phyloP scores from a whole-genome alignment of 2,329 filamentous ascomycete species.

The Penicillium verrucosum region DNA sequence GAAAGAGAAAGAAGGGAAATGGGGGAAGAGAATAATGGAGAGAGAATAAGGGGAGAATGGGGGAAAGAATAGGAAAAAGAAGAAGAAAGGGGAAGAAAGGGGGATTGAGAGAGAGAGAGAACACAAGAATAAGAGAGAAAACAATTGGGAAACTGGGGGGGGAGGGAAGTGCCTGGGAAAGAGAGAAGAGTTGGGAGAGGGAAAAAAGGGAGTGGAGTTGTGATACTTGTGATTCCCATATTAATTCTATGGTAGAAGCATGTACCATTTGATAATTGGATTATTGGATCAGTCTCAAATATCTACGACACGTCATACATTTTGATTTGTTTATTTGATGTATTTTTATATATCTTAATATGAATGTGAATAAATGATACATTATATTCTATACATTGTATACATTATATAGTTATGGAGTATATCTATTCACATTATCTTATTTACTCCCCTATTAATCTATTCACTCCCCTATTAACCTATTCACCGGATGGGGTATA shows the following conservation, averaged over 20 bases:
- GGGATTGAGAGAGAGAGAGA: not conserved
- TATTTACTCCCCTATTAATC: not conserved
- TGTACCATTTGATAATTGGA: not conserved
- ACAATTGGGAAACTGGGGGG: not conserved
- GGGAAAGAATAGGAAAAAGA: slow-evolving; percentile 6
- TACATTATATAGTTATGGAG: too few relatives aligned
- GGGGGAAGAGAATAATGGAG: not conserved
- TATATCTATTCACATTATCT: not conserved
- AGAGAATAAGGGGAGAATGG: slow-evolving; percentile 10
- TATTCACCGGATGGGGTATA: not conserved
- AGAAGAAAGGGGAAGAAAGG: slow-evolving; percentile 5
- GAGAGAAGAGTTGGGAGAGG: not conserved
- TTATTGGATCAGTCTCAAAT: slow-evolving; percentile 9
- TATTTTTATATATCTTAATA: too few relatives aligned
- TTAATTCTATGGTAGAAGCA: not conserved
- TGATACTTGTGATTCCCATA: slow-evolving; percentile 8
- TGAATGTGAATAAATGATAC: too few relatives aligned
- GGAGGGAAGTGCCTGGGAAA: not conserved
- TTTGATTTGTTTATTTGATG: not conserved
- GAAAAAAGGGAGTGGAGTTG: slow-evolving; percentile 1
- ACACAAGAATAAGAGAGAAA: not conserved
- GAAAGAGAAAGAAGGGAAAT: slow-evolving; percentile 5
- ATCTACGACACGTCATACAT: slow-evolving; percentile 7
- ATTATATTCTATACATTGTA: not conserved
- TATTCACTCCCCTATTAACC: not conserved